Evolutionary conservation across 495 filamentous ascomycete genomes (phyloP).

Genomic region (Pseudomonodictys pantanalensis): DNA sequence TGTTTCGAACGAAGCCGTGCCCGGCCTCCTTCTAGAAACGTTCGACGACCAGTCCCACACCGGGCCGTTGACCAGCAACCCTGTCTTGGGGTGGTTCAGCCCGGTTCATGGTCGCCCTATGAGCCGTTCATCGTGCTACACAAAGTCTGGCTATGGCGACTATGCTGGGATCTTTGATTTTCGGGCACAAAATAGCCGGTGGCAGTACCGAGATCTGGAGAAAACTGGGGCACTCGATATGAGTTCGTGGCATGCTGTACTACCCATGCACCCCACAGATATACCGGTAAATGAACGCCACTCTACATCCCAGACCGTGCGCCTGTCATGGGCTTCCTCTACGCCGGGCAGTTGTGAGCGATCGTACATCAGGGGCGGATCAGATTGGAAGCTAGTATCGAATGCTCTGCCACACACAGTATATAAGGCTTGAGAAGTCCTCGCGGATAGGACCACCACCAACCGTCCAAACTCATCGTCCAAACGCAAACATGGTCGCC

Average conservation of each 20-base stretch:
- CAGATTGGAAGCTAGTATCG: conserved; percentile 4
- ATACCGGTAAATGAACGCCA: conserved; percentile 14
- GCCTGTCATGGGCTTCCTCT: conserved; percentile 9
- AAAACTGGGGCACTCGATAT: background rate
- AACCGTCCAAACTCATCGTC: background rate
- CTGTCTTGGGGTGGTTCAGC: no score
- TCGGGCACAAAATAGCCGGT: conserved; percentile 19
- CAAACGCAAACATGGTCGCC: conserved; percentile 14
- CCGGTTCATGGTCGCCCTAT: no score
- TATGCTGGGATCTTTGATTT: background rate
- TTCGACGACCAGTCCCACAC: background rate
- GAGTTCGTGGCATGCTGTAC: background rate
- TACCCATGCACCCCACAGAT: conserved; percentile 22
- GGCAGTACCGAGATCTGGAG: conserved; percentile 5
- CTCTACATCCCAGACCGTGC: background rate
- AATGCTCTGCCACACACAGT: background rate
- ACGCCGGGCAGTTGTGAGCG: conserved; percentile 4
- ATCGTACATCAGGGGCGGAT: background rate
- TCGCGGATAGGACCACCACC: background rate
- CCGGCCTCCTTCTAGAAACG: background rate
- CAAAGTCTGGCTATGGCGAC: no score
- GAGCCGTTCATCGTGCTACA: no score
- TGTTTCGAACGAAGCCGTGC: background rate
- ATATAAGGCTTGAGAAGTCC: conserved; percentile 4
- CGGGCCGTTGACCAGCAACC: background rate